phyloP scores from a whole-genome alignment of 306 rosid genomes.

The Vigna reflexopilosa region DNA sequence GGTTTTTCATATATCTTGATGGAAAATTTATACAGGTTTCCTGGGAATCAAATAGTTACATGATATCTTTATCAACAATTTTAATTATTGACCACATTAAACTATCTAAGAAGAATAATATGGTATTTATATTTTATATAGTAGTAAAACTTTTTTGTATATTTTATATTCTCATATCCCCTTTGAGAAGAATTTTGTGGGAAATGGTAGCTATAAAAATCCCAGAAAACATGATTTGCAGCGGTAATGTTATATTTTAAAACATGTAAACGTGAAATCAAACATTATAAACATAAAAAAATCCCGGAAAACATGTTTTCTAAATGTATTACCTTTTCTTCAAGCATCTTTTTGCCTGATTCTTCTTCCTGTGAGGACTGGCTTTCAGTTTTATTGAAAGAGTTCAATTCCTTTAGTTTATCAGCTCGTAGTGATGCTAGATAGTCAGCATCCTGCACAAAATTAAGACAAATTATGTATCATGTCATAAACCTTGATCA shows the following conservation, averaged over 20 bases:
- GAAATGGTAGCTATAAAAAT: too few species aligned
- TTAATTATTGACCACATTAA: background rate
- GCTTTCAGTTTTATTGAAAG: constrained; percentile 53
- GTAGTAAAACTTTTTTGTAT: too few species aligned
- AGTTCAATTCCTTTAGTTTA: constrained; percentile 54
- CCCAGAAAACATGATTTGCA: too few species aligned
- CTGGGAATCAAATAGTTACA: background rate
- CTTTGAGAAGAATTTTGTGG: too few species aligned
- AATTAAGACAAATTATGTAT: background rate
- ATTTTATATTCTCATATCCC: background rate
- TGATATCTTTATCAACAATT: background rate
- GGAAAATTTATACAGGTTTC: background rate
- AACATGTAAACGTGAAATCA: too few species aligned
- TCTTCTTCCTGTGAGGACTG: constrained; percentile 48
- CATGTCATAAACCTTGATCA: constrained; percentile 34
- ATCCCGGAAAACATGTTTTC: too few species aligned
- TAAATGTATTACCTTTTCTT: constrained; percentile 41
- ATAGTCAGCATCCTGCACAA: constrained; percentile 62
- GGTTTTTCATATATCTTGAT: background rate
- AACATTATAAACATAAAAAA: too few species aligned
- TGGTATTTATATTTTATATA: too few species aligned
- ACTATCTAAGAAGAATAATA: too few species aligned
- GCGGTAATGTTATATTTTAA: too few species aligned
- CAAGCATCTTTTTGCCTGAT: constrained; percentile 42
- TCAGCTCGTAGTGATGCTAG: constrained; percentile 58